Evolutionary conservation across 768 basidiomycete species (phyloP).

Genomic region (Macrolepiota dolichaula): DNA sequence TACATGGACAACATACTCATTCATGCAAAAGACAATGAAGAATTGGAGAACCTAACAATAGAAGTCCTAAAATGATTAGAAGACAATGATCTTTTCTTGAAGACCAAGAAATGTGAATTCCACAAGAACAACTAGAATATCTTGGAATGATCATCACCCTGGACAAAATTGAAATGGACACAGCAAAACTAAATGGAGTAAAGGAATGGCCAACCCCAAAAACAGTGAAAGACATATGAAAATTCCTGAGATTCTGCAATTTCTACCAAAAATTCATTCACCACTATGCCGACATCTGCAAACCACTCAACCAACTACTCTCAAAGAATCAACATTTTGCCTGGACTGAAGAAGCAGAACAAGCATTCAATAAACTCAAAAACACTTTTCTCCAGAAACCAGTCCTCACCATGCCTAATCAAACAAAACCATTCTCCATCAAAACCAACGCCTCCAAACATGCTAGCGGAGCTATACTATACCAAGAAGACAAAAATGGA

Average conservation of each 20-base stretch:
- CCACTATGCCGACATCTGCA: slow-evolving; percentile 28
- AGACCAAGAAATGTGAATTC: slow-evolving; percentile 10
- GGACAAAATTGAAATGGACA: slow-evolving; percentile 26
- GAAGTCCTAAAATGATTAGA: not conserved
- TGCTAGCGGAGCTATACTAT: slow-evolving; percentile 7
- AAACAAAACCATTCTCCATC: not conserved
- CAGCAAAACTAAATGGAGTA: slow-evolving; percentile 33
- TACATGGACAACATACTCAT: slow-evolving; percentile 42
- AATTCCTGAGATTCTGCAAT: slow-evolving; percentile 42
- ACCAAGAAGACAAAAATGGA: not conserved
- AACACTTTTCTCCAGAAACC: not conserved
- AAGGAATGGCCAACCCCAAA: slow-evolving; percentile 32
- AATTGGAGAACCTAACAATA: not conserved
- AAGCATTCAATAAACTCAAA: not conserved
- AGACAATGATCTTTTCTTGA: not conserved
- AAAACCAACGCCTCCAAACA: not conserved
- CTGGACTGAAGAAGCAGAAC: not conserved
- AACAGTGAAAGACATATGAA: slow-evolving; percentile 29
- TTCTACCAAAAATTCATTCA: slow-evolving; percentile 41
- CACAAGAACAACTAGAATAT: not conserved
- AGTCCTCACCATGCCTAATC: not conserved
- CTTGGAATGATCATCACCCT: slow-evolving; percentile 2
- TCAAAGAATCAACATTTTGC: not conserved
- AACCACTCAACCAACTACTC: slow-evolving; percentile 13
- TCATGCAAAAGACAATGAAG: slow-evolving; percentile 13